Conservation (phyloP, 2,329 filamentous ascomycete species). For the Pseudonectria buxi region DNA sequence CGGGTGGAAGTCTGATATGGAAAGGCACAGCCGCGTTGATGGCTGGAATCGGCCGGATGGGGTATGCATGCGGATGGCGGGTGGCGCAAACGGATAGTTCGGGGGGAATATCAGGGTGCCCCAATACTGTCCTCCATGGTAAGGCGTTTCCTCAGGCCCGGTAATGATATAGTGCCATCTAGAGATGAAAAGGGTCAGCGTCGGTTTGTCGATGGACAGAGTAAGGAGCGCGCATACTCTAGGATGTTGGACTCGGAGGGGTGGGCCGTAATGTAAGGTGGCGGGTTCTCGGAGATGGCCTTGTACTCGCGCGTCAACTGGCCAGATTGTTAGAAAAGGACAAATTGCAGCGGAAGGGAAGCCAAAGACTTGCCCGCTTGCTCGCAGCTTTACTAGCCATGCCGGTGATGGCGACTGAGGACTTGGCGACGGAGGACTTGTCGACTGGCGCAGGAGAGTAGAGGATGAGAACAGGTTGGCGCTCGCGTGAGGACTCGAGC, state of each 20-base stretch:
- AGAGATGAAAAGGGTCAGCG: conserved; percentile 12
- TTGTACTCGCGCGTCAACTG: conserved; percentile 59
- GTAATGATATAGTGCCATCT: conserved; percentile 96
- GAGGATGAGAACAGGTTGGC: conserved; percentile 18
- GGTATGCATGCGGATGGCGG: conserved; percentile 98
- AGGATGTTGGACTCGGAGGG: conserved; percentile 88
- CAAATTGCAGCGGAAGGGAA: not conserved
- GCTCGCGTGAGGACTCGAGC: conserved; percentile 13
- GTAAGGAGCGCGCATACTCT: conserved; percentile 52
- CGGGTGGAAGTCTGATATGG: conserved; percentile 95
- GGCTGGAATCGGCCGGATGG: conserved; percentile 93
- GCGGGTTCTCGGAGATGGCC: conserved; percentile 63
- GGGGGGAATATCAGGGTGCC: conserved; percentile 91
- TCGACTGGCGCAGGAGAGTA: not conserved
- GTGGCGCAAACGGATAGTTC: conserved; percentile 95
- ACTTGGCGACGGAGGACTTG: conserved; percentile 3
- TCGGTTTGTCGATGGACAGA: not conserved
- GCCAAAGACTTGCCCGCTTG: conserved; percentile 53
- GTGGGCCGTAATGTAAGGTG: conserved; percentile 82
- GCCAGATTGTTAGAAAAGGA: conserved; percentile 14
- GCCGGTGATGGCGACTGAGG: conserved; percentile 7
- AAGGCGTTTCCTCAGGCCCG: conserved; percentile 88
- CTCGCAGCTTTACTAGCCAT: conserved; percentile 70
- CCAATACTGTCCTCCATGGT: conserved; percentile 96
- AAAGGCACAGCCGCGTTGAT: conserved; percentile 84